These are phyloP conservation scores for Zoysia matrella DNA, from an alignment of 202 grass and related monocot species.

Conservation along the genomic window DNA sequence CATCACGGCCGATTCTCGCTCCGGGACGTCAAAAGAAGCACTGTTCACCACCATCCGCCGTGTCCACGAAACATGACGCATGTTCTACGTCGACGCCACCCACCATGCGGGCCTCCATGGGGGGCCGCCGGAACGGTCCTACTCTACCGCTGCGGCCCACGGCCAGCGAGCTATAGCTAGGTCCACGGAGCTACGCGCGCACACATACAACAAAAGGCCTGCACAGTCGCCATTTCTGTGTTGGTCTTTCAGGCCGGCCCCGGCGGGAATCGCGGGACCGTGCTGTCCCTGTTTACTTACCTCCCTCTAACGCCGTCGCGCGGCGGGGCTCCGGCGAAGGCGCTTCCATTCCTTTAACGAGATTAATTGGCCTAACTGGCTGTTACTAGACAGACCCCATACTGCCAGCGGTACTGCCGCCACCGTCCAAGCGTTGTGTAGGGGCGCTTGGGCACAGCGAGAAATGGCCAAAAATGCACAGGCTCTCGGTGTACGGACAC, in stretches of 20 bases:
- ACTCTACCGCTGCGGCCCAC: slow-evolving; percentile 25
- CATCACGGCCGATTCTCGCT: neutral
- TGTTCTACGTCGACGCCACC: slow-evolving; percentile 21
- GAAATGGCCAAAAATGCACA: slow-evolving; percentile 21
- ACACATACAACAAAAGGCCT: neutral
- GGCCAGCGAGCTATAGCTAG: neutral
- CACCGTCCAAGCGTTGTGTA: neutral
- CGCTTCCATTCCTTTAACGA: slow-evolving; percentile 15
- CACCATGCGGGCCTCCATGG: slow-evolving; percentile 35
- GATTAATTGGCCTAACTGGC: neutral
- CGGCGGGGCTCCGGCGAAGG: neutral
- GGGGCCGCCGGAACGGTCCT: slow-evolving; percentile 21
- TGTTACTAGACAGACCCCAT: neutral
- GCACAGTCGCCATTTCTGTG: neutral
- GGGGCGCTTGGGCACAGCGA: neutral
- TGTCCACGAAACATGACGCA: slow-evolving; percentile 36
- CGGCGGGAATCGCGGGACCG: no score
- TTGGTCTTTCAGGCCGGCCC: neutral
- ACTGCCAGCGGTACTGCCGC: no score
- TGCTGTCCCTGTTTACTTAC: no score
- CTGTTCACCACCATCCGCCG: neutral
- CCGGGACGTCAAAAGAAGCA: neutral
- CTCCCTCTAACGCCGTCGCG: no score
- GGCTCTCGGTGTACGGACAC: neutral
- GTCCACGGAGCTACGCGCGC: neutral